Conservation (phyloP, 768 basidiomycete species). For the Amanita muscaria region DNA sequence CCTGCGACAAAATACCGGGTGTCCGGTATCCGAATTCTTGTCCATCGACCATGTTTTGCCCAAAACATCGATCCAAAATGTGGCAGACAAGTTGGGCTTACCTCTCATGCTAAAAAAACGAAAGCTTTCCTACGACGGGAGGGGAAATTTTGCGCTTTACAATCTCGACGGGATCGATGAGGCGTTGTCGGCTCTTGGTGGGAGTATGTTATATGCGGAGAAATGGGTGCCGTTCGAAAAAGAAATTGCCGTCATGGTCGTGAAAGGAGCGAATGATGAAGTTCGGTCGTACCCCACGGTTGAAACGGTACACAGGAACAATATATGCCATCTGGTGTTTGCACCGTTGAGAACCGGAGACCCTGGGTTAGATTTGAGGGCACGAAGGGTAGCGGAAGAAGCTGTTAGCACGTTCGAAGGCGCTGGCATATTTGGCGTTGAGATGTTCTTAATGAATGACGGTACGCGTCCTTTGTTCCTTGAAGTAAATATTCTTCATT, state of each 20-base stretch:
- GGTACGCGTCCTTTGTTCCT: conserved; percentile 37
- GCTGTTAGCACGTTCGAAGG: conserved; percentile 75
- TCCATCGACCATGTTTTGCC: conserved; percentile 40
- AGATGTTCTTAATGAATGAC: conserved; percentile 90
- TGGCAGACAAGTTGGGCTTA: conserved; percentile 55
- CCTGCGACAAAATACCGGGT: conserved; percentile 51
- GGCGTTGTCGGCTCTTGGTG: conserved; percentile 39
- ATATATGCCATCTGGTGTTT: conserved; percentile 88
- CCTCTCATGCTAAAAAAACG: conserved; percentile 95
- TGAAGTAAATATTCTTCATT: conserved; percentile 1
- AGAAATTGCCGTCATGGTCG: conserved; percentile 97
- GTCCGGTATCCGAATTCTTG: conserved; percentile 55
- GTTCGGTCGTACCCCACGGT: conserved; percentile 76
- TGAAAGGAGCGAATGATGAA: conserved; percentile 65
- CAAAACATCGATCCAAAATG: conserved; percentile 40
- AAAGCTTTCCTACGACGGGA: conserved; percentile 93
- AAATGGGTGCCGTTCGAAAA: conserved; percentile 84
- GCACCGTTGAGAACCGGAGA: conserved; percentile 70
- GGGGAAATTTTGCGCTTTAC: conserved; percentile 80
- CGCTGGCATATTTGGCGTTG: conserved; percentile 94
- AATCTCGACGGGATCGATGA: conserved; percentile 41
- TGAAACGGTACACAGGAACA: conserved; percentile 92
- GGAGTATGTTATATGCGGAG: conserved; percentile 84
- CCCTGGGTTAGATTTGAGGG: conserved; percentile 44
- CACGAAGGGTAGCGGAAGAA: conserved; percentile 66